phyloP scores from a whole-genome alignment of 352 stramenopile genomes.

The Phytophthora lateralis region DNA sequence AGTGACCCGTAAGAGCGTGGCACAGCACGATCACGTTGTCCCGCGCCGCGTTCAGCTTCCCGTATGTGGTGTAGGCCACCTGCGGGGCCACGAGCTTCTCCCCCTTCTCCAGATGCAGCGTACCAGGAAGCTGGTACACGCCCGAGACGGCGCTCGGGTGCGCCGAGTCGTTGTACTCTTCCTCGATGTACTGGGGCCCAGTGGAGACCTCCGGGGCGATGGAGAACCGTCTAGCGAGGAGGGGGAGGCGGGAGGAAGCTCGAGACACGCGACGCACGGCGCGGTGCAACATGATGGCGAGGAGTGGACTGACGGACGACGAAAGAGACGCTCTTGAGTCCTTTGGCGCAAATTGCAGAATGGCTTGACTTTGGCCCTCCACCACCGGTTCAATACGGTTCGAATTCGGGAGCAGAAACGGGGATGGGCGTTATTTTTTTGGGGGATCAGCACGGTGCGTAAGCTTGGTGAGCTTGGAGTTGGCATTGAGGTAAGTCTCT shows the following conservation, averaged over 20 bases:
- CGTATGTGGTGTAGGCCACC: constrained; percentile 96
- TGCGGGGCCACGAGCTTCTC: constrained; percentile 66
- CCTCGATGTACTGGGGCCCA: constrained; percentile 39
- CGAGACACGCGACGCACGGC: constrained; percentile 24
- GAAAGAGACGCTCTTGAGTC: constrained; percentile 4
- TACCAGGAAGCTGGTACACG: constrained; percentile 46
- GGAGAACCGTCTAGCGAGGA: constrained; percentile 22
- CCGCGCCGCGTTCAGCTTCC: constrained; percentile 80
- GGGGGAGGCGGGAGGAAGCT: not conserved
- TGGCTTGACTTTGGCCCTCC: constrained; percentile 23
- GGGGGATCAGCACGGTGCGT: too few relatives aligned
- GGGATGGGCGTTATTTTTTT: not conserved
- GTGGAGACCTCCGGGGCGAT: constrained; percentile 19
- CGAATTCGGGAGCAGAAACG: not conserved
- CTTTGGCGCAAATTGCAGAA: constrained; percentile 20
- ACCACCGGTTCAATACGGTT: constrained; percentile 13
- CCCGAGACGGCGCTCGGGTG: constrained; percentile 52
- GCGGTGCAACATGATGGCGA: constrained; percentile 28
- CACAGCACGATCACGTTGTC: constrained; percentile 95
- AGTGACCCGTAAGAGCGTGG: constrained; percentile 96
- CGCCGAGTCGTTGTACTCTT: constrained; percentile 63
- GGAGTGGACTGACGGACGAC: constrained; percentile 13
- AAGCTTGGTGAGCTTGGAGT: too few relatives aligned
- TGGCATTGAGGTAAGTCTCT: too few relatives aligned
- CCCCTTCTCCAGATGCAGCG: constrained; percentile 70